Conservation (phyloP, 805 yeast genomes). For the Monosporozyma yasuniensis region DNA sequence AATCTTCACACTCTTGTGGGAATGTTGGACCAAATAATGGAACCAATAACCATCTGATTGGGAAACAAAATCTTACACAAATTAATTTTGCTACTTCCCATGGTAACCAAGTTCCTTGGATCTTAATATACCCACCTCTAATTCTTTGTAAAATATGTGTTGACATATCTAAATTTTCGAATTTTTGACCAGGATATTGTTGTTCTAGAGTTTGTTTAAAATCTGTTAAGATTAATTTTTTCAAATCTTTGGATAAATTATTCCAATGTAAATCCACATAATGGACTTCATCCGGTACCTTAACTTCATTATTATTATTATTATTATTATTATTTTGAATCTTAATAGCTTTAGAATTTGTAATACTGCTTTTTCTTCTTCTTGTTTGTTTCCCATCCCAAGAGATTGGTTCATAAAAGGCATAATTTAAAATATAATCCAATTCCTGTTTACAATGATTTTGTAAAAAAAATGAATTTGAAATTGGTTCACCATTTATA, state of each 20-base stretch:
- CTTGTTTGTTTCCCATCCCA: neutral
- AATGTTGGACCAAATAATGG: constrained; percentile 74
- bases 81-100: constrained; percentile 54
- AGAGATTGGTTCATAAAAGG: constrained; percentile 15
- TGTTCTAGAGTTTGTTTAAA: constrained; percentile 10
- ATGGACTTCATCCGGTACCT: constrained; percentile 4
- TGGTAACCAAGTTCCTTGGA: constrained; percentile 93
- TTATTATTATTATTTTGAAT: neutral
- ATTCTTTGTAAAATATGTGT: constrained; percentile 45
- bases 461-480: neutral
- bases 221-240: constrained; percentile 9
- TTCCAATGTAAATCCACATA: constrained; percentile 30
- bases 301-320: neutral
- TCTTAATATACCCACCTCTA: constrained; percentile 83
- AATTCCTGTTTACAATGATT: constrained; percentile 12
- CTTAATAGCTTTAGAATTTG: neutral
- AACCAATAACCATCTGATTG: constrained; percentile 63
- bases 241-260: constrained; percentile 17
- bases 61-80: constrained; percentile 69
- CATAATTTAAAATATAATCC: constrained; percentile 14
- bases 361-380: constrained; percentile 6
- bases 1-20: constrained; percentile 29
- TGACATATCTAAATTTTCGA: constrained; percentile 10
- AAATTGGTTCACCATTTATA: no score
- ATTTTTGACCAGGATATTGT: constrained; percentile 6